Conservation (phyloP, 257 asterid genomes). For the Nicotiana attenuata region DNA sequence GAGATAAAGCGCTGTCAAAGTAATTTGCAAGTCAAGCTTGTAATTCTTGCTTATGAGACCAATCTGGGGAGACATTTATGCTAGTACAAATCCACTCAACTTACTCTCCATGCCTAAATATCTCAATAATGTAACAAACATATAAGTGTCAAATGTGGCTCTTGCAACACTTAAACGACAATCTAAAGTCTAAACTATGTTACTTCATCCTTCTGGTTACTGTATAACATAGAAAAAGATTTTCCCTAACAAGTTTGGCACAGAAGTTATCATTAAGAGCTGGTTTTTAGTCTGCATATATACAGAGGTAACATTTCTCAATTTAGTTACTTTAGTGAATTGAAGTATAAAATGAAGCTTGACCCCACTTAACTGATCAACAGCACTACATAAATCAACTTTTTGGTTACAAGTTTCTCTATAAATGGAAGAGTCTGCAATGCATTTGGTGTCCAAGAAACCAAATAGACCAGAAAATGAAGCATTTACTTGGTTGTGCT, state of each 20-base stretch:
- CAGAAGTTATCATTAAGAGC: background rate
- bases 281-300: background rate
- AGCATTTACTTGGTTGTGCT: background rate
- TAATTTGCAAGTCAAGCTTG: background rate
- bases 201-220: background rate
- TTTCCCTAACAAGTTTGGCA: background rate
- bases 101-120: background rate
- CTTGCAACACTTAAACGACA: background rate
- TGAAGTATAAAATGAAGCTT: background rate
- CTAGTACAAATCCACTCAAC: background rate
- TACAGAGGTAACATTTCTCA: background rate
- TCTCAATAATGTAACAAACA: background rate
- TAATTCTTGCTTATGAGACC: background rate
- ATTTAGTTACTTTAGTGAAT: too few relatives aligned
- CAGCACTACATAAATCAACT: background rate
- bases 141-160: background rate
- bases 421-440: conserved; percentile 6
- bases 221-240: background rate
- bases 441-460: background rate
- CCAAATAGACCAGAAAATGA: background rate
- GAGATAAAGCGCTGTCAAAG: background rate
- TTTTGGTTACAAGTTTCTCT: background rate
- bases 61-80: background rate
- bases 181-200: background rate
- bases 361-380: background rate